These are phyloP conservation scores for Pythium sukuiense DNA, from an alignment of 352 stramenopile species.

Conservation along the genomic window DNA sequence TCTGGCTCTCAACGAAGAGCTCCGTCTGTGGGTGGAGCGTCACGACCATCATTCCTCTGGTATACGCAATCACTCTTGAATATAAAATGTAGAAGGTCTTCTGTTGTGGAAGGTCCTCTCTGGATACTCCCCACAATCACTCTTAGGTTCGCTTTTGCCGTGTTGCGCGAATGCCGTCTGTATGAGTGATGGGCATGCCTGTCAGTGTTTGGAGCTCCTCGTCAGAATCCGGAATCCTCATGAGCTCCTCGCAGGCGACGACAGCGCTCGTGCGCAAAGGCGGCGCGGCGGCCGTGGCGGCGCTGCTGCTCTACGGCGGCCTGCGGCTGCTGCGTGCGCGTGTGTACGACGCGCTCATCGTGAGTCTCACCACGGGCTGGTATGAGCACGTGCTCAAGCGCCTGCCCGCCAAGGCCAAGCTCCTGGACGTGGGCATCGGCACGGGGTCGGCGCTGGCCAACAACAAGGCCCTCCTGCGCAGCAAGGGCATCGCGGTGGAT, in stretches of 20 bases:
- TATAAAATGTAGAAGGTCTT: no score
- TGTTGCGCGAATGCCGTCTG: slow-evolving; percentile 3
- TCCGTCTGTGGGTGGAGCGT: no score
- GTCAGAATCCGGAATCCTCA: slow-evolving; percentile 3
- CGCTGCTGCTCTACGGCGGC: slow-evolving; percentile 45
- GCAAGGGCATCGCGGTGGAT: slow-evolving; percentile 75
- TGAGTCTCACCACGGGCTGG: slow-evolving; percentile 88
- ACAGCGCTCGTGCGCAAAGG: slow-evolving; percentile 19
- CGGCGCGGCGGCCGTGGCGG: slow-evolving; percentile 23
- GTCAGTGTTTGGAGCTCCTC: slow-evolving; percentile 12
- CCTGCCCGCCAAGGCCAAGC: slow-evolving; percentile 45
- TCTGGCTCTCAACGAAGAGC: neutral
- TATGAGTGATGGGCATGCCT: no score
- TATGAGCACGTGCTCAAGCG: slow-evolving; percentile 80
- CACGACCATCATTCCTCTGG: no score
- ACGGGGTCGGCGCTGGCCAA: slow-evolving; percentile 72
- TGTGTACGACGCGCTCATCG: slow-evolving; percentile 89
- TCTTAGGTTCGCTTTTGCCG: neutral
- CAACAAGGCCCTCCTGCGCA: slow-evolving; percentile 59
- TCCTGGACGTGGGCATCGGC: slow-evolving; percentile 91
- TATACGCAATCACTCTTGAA: no score
- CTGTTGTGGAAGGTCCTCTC: no score
- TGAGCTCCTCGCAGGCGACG: slow-evolving; percentile 13
- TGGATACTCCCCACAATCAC: no score
- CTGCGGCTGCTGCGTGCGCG: slow-evolving; percentile 62